These are phyloP conservation scores for Fusarium proliferatum DNA, from an alignment of 2,329 filamentous ascomycete species.

Conservation along the genomic window DNA sequence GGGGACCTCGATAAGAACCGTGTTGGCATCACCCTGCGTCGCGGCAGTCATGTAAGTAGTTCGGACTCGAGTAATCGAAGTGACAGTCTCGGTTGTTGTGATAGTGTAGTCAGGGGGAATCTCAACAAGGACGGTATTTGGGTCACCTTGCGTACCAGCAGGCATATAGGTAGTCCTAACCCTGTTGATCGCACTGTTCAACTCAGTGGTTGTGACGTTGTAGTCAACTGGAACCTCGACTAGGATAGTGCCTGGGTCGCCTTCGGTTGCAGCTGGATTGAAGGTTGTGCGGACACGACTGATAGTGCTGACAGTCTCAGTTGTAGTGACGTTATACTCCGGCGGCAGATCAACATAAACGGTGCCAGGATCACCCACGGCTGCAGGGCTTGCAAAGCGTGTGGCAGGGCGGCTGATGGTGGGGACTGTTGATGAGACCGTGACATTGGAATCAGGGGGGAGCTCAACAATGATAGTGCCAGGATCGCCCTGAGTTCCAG, in stretches of 20 bases:
- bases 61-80: not conserved
- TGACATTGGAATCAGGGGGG: conserved; percentile 17
- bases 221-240: conserved; percentile 3
- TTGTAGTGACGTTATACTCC: conserved; percentile 8
- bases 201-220: conserved; percentile 14
- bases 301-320: conserved; percentile 5
- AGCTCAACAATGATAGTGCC: conserved; percentile 15
- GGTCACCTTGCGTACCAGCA: conserved; percentile 1
- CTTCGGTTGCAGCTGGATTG: conserved; percentile 10
- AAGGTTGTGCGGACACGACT: conserved; percentile 7
- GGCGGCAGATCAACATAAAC: conserved; percentile 4
- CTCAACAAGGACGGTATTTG: conserved; percentile 7
- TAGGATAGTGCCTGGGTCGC: conserved; percentile 10
- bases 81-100: conserved; percentile 1
- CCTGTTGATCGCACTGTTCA: not conserved
- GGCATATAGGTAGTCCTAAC: conserved; percentile 3
- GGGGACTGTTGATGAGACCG: not conserved
- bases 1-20: not conserved
- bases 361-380: conserved; percentile 10
- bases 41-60: conserved; percentile 2
- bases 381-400: conserved; percentile 1
- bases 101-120: conserved; percentile 5
- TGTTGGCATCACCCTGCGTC: conserved; percentile 2
- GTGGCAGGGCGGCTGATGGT: conserved; percentile 8
- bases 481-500: conserved; percentile 10